Base-by-base conservation (phyloP, 768 basidiomycete genomes). In the Russula foetens region DNA sequence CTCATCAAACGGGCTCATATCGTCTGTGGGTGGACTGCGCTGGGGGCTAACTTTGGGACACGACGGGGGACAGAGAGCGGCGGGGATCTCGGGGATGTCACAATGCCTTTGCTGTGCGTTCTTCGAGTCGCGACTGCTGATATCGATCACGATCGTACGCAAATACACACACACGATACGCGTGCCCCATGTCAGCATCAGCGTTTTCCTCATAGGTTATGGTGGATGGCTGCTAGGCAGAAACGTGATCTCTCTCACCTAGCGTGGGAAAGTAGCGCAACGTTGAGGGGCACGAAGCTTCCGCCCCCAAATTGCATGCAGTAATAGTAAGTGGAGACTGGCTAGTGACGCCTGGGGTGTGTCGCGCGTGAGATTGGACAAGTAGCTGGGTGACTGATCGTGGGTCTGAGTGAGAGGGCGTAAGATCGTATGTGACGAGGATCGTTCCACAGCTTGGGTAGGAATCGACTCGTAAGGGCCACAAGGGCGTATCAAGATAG, bases 241-340 rank as follows among this genome's bases (percentile, higher is more conserved):
- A 56, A 19, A 21, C 1, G 39, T 29, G 8, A 26, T 28, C 3
- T 17, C 24, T 38, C 60, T 61, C 44, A 61, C 60, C 49, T 46
- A 6, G 49, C 31, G 11, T 46, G 44, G 43, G 49, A 45, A 35
- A 56, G 43, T 33, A 56, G 26, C 26, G 31, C 35, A 46, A 56
- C 39, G 53, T 39, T 7, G 17, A 51, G 35, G 26, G 33, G 26
- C 33, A 56, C 41, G 2, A 50, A 46, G 28, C 26, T 45, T 44
- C 60, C 43, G 5, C 49, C 28, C 17, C n/a, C 49, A 19, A 61
- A 39, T 45, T 51, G 60, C 60, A 61, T 61, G 60, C 45, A 38
- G 28, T 33, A 28, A 23, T 46, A n/a, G 9, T 49, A 35, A 28
- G 8, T 3, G 54, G 41, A 17, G 2, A 17, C 3, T 17, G 39